These are phyloP conservation scores for Ophiosphaerella korrae DNA, from an alignment of 2,329 filamentous ascomycete species.

Conservation along the genomic window DNA sequence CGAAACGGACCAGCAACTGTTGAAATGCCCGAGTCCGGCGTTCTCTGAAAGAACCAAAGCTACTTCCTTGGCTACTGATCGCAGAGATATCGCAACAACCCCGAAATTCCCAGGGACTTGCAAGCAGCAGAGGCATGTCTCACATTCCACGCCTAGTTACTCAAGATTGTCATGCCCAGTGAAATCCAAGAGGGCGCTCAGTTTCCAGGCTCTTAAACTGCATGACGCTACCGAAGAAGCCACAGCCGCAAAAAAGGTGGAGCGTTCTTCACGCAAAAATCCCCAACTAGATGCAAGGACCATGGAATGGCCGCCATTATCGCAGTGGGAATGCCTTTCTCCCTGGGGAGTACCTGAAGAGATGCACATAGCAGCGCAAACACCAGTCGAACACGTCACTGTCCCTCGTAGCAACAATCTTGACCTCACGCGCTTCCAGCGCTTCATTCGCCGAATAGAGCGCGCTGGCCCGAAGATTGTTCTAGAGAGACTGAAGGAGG, in stretches of 20 bases:
- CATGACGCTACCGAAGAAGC: conserved; percentile 15
- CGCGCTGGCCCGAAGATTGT: conserved; percentile 58
- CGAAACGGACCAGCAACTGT: conserved; percentile 28
- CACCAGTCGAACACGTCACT: conserved; percentile 19
- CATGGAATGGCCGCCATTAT: conserved; percentile 34
- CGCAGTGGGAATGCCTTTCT: conserved; percentile 41
- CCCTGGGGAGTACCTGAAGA: conserved; percentile 24
- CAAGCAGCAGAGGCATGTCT: conserved; percentile 7
- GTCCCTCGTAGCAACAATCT: conserved; percentile 24
- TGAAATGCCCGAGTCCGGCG: conserved; percentile 32
- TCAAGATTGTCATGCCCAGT: conserved; percentile 21
- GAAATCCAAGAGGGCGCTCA: conserved; percentile 23
- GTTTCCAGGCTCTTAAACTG: conserved; percentile 27
- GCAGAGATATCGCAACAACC: conserved; percentile 2
- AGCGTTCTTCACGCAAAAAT: conserved; percentile 14
- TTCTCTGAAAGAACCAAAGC: conserved; percentile 28
- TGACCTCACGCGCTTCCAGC: conserved; percentile 53
- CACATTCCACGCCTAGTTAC: neutral
- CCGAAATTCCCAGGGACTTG: neutral
- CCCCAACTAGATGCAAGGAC: conserved; percentile 15
- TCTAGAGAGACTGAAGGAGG: conserved; percentile 61
- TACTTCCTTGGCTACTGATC: conserved; percentile 20
- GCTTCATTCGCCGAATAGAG: conserved; percentile 62
- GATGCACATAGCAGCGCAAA: conserved; percentile 21
- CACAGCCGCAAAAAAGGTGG: conserved; percentile 3